phyloP scores from a whole-genome alignment of 306 rosid species.

The Mimosa pudica region DNA sequence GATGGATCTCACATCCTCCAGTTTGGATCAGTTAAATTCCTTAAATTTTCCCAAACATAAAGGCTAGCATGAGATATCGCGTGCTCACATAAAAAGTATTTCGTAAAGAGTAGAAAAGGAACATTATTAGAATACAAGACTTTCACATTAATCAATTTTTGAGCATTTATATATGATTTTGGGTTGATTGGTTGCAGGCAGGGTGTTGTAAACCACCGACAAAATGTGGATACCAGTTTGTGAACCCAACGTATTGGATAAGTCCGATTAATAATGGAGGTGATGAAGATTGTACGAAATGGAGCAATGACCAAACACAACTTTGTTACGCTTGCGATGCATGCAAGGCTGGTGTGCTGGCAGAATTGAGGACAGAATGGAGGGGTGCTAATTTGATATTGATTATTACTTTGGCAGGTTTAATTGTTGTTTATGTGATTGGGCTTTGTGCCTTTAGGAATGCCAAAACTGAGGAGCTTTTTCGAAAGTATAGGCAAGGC shows the following conservation, averaged over 20 bases:
- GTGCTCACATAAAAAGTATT: no score
- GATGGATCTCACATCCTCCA: no score
- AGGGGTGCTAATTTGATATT: slow-evolving; percentile 59
- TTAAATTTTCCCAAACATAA: no score
- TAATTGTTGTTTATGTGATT: slow-evolving; percentile 51
- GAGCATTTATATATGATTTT: slow-evolving; percentile 10
- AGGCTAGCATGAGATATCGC: no score
- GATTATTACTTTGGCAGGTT: slow-evolving; percentile 52
- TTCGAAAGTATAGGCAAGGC: slow-evolving; percentile 79
- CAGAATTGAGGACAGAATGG: slow-evolving; percentile 70
- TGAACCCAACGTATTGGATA: slow-evolving; percentile 92
- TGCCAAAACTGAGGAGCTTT: slow-evolving; percentile 77
- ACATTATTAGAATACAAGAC: no score
- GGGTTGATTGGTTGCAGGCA: slow-evolving; percentile 52
- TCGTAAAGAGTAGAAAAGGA: no score
- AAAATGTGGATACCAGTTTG: slow-evolving; percentile 77
- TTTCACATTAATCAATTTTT: no score
- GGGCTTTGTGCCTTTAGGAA: slow-evolving; percentile 80
- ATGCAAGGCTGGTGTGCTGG: slow-evolving; percentile 85
- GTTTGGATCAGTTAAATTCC: no score
- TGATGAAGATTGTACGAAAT: slow-evolving; percentile 67
- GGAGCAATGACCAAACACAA: slow-evolving; percentile 87
- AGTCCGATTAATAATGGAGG: slow-evolving; percentile 69
- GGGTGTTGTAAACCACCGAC: slow-evolving; percentile 97
- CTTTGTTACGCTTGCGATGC: slow-evolving; percentile 80